phyloP scores from a whole-genome alignment of 306 rosid genomes.

The Medicago lupulina region DNA sequence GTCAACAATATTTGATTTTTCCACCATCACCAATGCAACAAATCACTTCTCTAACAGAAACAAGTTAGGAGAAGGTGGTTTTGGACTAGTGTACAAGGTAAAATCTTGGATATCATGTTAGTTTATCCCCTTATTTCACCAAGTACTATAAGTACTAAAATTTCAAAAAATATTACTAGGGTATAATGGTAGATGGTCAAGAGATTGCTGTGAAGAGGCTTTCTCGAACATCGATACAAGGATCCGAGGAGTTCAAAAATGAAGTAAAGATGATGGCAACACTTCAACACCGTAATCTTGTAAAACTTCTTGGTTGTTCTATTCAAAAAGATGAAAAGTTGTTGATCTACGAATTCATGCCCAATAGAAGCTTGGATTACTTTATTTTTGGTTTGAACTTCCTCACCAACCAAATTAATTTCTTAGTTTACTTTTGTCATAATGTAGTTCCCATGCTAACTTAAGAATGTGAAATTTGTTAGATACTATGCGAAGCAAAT shows the following conservation, averaged over 20 bases:
- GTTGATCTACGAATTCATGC: conserved; percentile 65
- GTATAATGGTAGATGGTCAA: conserved; percentile 42
- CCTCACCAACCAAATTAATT: background rate
- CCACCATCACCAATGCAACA: conserved; percentile 39
- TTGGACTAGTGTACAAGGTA: conserved; percentile 58
- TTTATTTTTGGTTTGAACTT: conserved; percentile 46
- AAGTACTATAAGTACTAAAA: background rate
- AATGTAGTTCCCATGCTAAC: background rate
- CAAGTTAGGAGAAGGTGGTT: conserved; percentile 55
- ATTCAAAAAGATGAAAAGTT: conserved; percentile 51
- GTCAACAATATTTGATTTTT: conserved; percentile 49
- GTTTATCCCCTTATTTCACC: background rate
- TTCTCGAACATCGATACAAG: conserved; percentile 58
- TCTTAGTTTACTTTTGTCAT: background rate
- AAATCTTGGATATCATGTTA: background rate
- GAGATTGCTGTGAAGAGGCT: conserved; percentile 71
- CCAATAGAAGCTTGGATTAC: conserved; percentile 49
- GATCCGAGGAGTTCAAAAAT: conserved; percentile 62
- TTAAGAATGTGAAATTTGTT: background rate
- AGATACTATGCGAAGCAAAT: conserved; percentile 45
- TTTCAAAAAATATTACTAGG: background rate
- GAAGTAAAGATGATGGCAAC: conserved; percentile 51
- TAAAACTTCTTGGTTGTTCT: conserved; percentile 63
- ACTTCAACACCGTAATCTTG: conserved; percentile 67
- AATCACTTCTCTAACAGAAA: conserved; percentile 45